phyloP scores from a whole-genome alignment of 208 protist species.

The Leishmania tarentolae region DNA sequence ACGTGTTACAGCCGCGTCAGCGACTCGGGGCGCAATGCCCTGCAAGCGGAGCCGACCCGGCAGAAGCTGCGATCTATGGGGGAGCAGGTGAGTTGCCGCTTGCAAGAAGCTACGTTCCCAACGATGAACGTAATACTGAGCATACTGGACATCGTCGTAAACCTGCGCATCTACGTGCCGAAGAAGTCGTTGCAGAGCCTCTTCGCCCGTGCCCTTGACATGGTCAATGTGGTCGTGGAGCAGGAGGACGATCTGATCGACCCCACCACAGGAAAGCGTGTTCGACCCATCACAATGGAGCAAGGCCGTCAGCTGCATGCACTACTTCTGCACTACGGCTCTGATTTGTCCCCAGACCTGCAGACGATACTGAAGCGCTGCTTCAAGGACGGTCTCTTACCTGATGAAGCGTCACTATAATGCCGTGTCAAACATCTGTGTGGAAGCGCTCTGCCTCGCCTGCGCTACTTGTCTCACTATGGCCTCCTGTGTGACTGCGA shows the following conservation, averaged over 20 bases:
- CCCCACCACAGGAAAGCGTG: slow-evolving; percentile 60
- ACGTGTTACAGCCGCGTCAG: slow-evolving; percentile 77
- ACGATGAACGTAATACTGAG: slow-evolving; percentile 61
- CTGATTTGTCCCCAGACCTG: slow-evolving; percentile 72
- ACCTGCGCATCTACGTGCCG: slow-evolving; percentile 89
- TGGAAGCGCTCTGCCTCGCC: neutral
- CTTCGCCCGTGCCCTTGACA: slow-evolving; percentile 72
- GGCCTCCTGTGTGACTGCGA: neutral
- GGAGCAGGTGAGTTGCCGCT: slow-evolving; percentile 75
- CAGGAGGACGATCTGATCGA: slow-evolving; percentile 77
- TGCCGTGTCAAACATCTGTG: neutral
- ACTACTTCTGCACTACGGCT: slow-evolving; percentile 80
- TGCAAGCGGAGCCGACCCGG: slow-evolving; percentile 84
- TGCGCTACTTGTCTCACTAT: neutral
- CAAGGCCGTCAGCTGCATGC: slow-evolving; percentile 86
- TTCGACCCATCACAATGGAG: slow-evolving; percentile 80
- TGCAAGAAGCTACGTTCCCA: slow-evolving; percentile 83
- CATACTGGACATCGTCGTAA: slow-evolving; percentile 82
- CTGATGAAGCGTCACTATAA: slow-evolving; percentile 82
- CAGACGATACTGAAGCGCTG: slow-evolving; percentile 58
- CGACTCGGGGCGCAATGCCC: slow-evolving; percentile 75
- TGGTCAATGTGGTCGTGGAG: slow-evolving; percentile 75
- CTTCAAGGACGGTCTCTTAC: slow-evolving; percentile 79
- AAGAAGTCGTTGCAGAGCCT: slow-evolving; percentile 75
- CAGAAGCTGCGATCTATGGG: slow-evolving; percentile 89